A percentile compares a stretch with the other conserved stretches of the same genome.
Evolutionary conservation across 768 basidiomycete genomes (phyloP).

Genomic region (Trametes villosa): DNA sequence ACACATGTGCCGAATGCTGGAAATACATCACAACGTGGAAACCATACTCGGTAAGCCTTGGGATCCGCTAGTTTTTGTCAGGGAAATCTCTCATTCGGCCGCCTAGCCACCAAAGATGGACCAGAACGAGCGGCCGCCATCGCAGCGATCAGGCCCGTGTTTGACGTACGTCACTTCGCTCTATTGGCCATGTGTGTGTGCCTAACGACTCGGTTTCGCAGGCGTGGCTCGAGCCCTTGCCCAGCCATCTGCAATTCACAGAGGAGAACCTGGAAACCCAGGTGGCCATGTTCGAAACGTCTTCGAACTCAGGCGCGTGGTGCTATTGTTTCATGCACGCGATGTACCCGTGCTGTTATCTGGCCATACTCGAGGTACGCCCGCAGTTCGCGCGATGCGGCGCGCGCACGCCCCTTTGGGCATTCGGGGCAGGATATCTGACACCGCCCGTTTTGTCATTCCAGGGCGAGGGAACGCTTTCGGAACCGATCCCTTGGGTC

Average conservation of each 20-base stretch:
- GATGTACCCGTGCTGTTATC: constrained; percentile 67
- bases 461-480: constrained; percentile 27
- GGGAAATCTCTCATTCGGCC: background rate
- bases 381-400: background rate
- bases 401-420: background rate
- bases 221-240: constrained; percentile 71
- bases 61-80: background rate
- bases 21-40: constrained; percentile 67
- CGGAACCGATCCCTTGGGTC: constrained; percentile 38
- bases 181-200: background rate
- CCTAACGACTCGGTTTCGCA: constrained; percentile 28
- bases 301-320: constrained; percentile 80
- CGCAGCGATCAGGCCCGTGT: constrained; percentile 11
- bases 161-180: constrained; percentile 19
- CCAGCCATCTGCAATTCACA: constrained; percentile 71
- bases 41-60: constrained; percentile 51
- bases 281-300: constrained; percentile 78
- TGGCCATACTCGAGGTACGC: constrained; percentile 68
- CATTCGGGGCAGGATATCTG: background rate
- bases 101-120: constrained; percentile 25
- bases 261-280: constrained; percentile 72
- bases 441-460: constrained; percentile 3
- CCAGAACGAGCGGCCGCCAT: constrained; percentile 22
- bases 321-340: constrained; percentile 79
- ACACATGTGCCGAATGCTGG: constrained; percentile 70